phyloP scores from a whole-genome alignment of 2,329 filamentous ascomycete genomes.

The Diaporthe australafricana region DNA sequence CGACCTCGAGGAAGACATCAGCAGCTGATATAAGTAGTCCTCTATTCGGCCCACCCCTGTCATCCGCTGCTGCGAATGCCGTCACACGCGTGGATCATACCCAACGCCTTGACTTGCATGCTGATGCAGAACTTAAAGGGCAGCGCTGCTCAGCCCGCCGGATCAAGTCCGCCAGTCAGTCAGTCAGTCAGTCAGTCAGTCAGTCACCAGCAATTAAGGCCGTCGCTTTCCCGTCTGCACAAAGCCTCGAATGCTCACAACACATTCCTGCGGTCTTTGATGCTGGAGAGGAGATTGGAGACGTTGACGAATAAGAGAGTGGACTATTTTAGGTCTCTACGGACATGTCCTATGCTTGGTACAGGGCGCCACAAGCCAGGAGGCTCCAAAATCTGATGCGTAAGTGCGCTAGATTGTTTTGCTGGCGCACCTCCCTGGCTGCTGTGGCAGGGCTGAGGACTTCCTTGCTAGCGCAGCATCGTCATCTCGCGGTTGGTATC shows the following conservation, averaged over 20 bases:
- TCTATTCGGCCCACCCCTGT: slow-evolving; percentile 33
- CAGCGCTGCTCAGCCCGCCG: slow-evolving; percentile 37
- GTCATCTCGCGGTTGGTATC: slow-evolving; percentile 17
- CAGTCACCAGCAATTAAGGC: slow-evolving; percentile 25
- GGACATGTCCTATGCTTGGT: slow-evolving; percentile 25
- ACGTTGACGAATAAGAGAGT: slow-evolving; percentile 19
- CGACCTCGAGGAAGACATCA: slow-evolving; percentile 30
- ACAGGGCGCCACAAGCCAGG: slow-evolving; percentile 10
- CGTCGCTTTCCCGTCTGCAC: slow-evolving; percentile 12
- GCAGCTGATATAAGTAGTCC: slow-evolving; percentile 35
- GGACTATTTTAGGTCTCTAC: slow-evolving; percentile 34
- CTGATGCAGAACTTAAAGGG: slow-evolving; percentile 33
- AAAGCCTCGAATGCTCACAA: slow-evolving; percentile 1
- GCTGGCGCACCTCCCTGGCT: slow-evolving; percentile 22
- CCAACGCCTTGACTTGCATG: slow-evolving; percentile 33
- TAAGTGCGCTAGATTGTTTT: slow-evolving; percentile 29
- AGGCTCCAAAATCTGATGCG: slow-evolving; percentile 28
- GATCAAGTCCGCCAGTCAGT: too few relatives aligned
- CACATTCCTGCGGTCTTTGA: background rate
- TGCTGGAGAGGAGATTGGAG: background rate
- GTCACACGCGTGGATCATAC: slow-evolving; percentile 35
- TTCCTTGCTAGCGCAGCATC: slow-evolving; percentile 29
- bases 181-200: too few relatives aligned
- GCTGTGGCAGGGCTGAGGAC: slow-evolving; percentile 28
- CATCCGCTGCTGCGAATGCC: slow-evolving; percentile 23